Evolutionary conservation across 345 rosid genomes (phyloP).

Genomic region (Gossypium australe): DNA sequence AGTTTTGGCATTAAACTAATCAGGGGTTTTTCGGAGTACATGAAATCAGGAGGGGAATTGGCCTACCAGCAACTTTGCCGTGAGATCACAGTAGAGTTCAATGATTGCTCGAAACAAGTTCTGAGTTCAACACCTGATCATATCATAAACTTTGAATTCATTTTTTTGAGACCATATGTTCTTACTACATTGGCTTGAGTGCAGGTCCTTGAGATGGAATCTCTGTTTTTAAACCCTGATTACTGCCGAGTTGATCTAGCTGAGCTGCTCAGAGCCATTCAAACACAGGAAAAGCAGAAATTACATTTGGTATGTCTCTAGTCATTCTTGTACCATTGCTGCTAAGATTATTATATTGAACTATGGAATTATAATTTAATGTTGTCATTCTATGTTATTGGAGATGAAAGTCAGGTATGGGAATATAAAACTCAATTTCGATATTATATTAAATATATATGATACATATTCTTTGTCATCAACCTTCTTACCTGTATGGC

Average conservation of each 20-base stretch:
- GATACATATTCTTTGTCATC: not conserved
- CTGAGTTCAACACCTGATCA: not conserved
- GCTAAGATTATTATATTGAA: not conserved
- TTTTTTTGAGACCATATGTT: not conserved
- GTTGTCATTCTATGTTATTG: not conserved
- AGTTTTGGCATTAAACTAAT: not conserved
- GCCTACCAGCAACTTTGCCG: conserved; percentile 78
- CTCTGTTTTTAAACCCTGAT: conserved; percentile 45
- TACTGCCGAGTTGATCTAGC: conserved; percentile 62
- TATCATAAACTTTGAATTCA: not conserved
- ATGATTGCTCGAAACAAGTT: conserved; percentile 87
- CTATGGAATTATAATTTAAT: not conserved
- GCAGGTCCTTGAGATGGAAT: conserved; percentile 75
- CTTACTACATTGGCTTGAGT: not conserved
- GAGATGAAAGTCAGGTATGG: not conserved
- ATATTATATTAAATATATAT: too few relatives aligned
- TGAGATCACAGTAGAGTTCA: conserved; percentile 74
- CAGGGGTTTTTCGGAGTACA: conserved; percentile 79
- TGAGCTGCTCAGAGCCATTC: conserved; percentile 65
- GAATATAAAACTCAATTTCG: too few relatives aligned
- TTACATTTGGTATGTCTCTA: conserved; percentile 52
- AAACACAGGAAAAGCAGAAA: conserved; percentile 80
- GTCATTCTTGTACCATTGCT: not conserved
- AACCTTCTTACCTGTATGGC: not conserved
- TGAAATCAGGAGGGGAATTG: conserved; percentile 65